Base-by-base conservation (phyloP, 345 rosid genomes). In the Ceriops tagal region DNA sequence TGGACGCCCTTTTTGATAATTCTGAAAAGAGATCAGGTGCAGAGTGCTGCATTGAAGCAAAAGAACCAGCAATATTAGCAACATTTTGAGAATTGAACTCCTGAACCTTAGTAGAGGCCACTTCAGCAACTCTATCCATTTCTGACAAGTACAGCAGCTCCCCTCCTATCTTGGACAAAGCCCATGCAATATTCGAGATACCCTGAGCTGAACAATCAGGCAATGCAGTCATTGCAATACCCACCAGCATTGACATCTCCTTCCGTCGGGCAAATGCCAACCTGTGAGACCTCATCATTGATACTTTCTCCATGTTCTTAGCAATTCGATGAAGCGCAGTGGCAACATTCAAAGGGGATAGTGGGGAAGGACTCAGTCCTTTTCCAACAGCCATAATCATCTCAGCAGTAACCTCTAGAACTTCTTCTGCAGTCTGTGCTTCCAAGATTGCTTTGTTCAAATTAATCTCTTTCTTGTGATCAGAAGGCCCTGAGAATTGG, bases 81-180 rank as follows among this genome's bases (percentile, higher is more conserved):
- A 91, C 89, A 71, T 93, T 91, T 77, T 93, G 96, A 28, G 97
- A 82, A 83, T 88, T 93, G 77, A 89, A 89, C 71, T 88, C 93
- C 31, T 58, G 78, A 26, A 83, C 90, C 73, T 87, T 89, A 52
- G 83, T 77, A 67, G 80, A 75, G 31, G 97, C 90, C 56, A 93
- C 96, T 85, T 91, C 98, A 3, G 92, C 97, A 64, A 93, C 83
- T 81, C 98, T 82, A 83, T 93, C 98, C 96, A 93, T 93, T 80
- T 91, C 98, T 1, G 98, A 89, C 74, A 89, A 70, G 81, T 88
- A 93, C 67, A 89, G 90, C 51, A 87, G 80, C 61, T 93, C 98
- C 32, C 96, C 95, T 1, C 97, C 97, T 35, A 91, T 88, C 82
- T 93, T 93, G 58, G 96, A 84, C 72, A 88, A 73, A 13, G 97